Conservation (phyloP, 208 protist genomes). For the Crithidia acanthocephali region DNA sequence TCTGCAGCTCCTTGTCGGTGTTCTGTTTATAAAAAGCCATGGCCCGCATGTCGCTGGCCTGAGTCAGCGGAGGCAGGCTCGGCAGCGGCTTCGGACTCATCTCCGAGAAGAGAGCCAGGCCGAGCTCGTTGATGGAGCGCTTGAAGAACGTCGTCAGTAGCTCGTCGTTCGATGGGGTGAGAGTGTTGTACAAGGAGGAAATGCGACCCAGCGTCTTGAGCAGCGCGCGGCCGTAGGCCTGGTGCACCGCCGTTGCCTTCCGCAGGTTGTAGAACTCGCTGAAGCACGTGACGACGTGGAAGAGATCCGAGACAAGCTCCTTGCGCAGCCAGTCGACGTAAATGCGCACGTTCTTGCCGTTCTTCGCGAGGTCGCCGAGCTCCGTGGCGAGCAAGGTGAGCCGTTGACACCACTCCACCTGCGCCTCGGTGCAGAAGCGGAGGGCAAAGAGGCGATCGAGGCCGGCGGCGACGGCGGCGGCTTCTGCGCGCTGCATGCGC, state of each 20-base stretch:
- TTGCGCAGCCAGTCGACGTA: slow-evolving; percentile 82
- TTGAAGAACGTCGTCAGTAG: slow-evolving; percentile 75
- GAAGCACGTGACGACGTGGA: slow-evolving; percentile 82
- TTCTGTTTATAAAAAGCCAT: slow-evolving; percentile 73
- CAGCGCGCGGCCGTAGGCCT: slow-evolving; percentile 64
- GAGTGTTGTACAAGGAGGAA: slow-evolving; percentile 68
- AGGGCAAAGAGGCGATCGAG: slow-evolving; percentile 73
- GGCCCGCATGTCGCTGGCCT: slow-evolving; percentile 39
- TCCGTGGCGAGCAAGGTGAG: slow-evolving; percentile 62
- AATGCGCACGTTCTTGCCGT: slow-evolving; percentile 61
- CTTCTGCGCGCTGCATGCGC: slow-evolving; percentile 65
- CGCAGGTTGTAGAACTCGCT: slow-evolving; percentile 74
- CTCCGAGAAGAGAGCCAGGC: slow-evolving; percentile 66
- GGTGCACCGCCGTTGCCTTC: slow-evolving; percentile 62
- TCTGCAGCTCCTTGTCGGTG: slow-evolving; percentile 58
- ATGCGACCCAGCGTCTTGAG: slow-evolving; percentile 83
- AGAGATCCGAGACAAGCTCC: slow-evolving; percentile 79
- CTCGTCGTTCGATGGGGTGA: slow-evolving; percentile 73
- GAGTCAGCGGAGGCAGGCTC: slow-evolving; percentile 47
- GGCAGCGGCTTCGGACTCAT: slow-evolving; percentile 70
- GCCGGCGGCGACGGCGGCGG: slow-evolving; percentile 64
- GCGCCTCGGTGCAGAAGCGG: slow-evolving; percentile 72
- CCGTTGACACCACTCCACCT: slow-evolving; percentile 86
- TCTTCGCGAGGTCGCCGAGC: slow-evolving; percentile 55
- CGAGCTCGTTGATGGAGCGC: slow-evolving; percentile 75